These are phyloP conservation scores for Wallacemonas sp. DNA, from an alignment of 208 protist genomes.

Conservation along the genomic window DNA sequence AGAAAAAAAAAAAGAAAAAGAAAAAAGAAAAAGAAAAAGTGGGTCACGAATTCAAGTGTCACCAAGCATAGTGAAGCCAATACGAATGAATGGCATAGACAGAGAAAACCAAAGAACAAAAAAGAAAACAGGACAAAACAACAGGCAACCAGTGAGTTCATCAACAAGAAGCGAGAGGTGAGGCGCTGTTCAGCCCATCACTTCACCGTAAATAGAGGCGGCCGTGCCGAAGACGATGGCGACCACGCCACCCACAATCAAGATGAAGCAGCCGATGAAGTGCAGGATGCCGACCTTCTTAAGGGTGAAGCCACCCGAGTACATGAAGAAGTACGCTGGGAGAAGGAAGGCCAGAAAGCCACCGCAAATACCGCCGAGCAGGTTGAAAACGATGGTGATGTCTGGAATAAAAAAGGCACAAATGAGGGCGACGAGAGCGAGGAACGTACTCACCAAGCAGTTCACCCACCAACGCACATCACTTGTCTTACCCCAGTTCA, in stretches of 20 bases:
- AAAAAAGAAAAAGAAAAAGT: conserved; percentile 13
- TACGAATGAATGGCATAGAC: no score
- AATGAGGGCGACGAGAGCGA: conserved; percentile 59
- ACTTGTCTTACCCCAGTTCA: conserved; percentile 46
- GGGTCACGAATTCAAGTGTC: no score
- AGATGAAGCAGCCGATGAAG: conserved; percentile 47
- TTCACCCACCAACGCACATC: conserved; percentile 56
- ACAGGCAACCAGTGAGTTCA: no score
- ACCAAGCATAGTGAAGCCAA: no score
- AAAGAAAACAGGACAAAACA: conserved; percentile 6
- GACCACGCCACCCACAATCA: conserved; percentile 65
- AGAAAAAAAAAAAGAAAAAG: conserved; percentile 12
- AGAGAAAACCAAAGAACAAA: no score
- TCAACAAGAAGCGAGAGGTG: no score
- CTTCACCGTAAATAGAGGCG: conserved; percentile 47
- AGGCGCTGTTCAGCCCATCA: conserved; percentile 16
- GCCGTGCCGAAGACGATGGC: conserved; percentile 72
- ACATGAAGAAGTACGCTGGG: conserved; percentile 79
- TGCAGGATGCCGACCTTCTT: conserved; percentile 44
- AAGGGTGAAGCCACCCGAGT: conserved; percentile 61
- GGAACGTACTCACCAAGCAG: conserved; percentile 37
- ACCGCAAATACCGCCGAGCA: conserved; percentile 73
- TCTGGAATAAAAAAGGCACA: conserved; percentile 75
- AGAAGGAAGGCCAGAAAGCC: conserved; percentile 81
- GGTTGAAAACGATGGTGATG: conserved; percentile 76